Evolutionary conservation across 495 filamentous ascomycete species (phyloP).

Genomic region (Hypoxylon lienhwacheense): DNA sequence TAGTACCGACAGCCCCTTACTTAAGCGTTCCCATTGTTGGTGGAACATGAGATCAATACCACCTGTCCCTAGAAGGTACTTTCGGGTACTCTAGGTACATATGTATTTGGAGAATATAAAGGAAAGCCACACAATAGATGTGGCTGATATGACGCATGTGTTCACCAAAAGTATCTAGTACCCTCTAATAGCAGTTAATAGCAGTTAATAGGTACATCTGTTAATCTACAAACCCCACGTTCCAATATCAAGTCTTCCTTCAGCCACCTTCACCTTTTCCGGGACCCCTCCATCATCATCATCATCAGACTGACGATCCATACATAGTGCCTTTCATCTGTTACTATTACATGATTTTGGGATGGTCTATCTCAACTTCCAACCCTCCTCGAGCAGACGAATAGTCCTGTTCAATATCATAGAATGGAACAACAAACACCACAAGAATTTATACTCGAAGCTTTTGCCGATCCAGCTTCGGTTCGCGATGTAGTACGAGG

Average conservation of each 20-base stretch:
- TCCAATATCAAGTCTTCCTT: slow-evolving; percentile 9
- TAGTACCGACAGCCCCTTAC: background rate
- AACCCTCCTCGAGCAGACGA: slow-evolving; percentile 14
- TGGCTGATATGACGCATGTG: slow-evolving; percentile 37
- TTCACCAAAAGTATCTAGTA: slow-evolving; percentile 1
- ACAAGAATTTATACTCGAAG: slow-evolving; percentile 82
- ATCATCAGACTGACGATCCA: slow-evolving; percentile 10
- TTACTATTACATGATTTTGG: slow-evolving; percentile 9
- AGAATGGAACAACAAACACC: slow-evolving; percentile 60
- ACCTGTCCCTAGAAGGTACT: too few species aligned
- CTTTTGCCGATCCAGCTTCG: slow-evolving; percentile 76
- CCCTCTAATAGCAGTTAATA: background rate
- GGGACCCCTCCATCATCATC: slow-evolving; percentile 18
- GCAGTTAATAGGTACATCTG: background rate
- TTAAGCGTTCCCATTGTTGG: background rate
- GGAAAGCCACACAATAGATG: slow-evolving; percentile 13
- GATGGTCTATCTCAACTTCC: slow-evolving; percentile 20
- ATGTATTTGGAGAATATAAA: too few species aligned
- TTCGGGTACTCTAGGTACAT: too few species aligned
- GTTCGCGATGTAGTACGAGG: slow-evolving; percentile 93
- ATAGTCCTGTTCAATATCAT: background rate
- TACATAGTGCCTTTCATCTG: slow-evolving; percentile 4
- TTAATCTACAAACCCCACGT: slow-evolving; percentile 23
- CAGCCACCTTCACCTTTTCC: slow-evolving; percentile 6
- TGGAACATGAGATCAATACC: background rate